Base-by-base conservation (phyloP, 441 rosid species). In the Francoa sonchifolia region DNA sequence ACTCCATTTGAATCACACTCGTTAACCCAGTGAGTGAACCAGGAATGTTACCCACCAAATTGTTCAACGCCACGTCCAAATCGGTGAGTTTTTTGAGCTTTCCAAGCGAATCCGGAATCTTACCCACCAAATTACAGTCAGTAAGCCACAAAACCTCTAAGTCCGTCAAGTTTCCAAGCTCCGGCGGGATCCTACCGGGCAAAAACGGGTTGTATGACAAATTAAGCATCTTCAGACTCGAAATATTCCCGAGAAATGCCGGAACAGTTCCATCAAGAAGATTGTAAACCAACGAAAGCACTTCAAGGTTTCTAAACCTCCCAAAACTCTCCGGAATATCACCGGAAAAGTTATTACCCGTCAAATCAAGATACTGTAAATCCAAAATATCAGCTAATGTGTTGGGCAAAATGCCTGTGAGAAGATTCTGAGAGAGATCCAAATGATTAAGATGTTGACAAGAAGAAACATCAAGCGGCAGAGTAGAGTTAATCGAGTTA, bases 101-200 rank as follows among this genome's bases (percentile, higher is more conserved):
- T 22, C 94, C 90, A 33, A 90, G 63, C 1, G 95, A 82, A 57
- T 73, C 81, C 33, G 99, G 99, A 19, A 90, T 82, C 69, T 60
- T 65, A 1, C 96, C 96, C 1, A 73, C 58, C 14, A 90, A 40
- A 36, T 71, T 68, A 33, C 96, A 90, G 46, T 78, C 95, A 0
- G 86, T 80, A 7, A 90, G 75, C 99, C 99, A 90, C 58, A 90
- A 58, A 43, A 90, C 66, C 69, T 90, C 86, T 41, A 90, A 57
- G 42, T 75, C 67, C 26, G 80, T 65, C 57, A 90, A 50, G 60
- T 90, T 82, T 0, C 94, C 99, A 9, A 86, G 39, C 77, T 82
- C 95, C 62, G 76, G 67, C 33, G 99, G 99, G 49, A 90, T 71
- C 59, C 64, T 76, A 42, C 88, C 69, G 2, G 83, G 85, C 0